These are phyloP conservation scores for Eucalyptus cladocalyx DNA, from an alignment of 345 rosid species.

Conservation along the genomic window DNA sequence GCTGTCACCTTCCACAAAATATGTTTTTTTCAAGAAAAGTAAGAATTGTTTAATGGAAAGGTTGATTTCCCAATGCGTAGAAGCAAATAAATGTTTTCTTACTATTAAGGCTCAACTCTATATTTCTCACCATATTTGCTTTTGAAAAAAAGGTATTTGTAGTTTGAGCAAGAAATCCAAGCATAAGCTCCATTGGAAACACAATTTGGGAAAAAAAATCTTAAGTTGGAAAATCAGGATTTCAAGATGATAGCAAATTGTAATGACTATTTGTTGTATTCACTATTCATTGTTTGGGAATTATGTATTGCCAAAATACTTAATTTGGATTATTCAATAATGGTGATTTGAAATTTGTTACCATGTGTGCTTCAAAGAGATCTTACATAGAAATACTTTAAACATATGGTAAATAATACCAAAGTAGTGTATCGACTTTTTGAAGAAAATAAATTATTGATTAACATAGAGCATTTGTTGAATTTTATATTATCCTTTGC, in stretches of 20 bases:
- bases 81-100: background rate
- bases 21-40: background rate
- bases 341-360: background rate
- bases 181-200: background rate
- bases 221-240: background rate
- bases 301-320: no score
- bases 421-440: background rate
- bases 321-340: background rate
- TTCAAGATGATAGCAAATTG: background rate
- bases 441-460: background rate
- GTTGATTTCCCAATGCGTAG: background rate
- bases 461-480: background rate
- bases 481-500: background rate
- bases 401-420: background rate
- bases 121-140: background rate
- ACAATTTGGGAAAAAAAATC: background rate
- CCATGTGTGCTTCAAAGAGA: background rate
- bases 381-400: background rate
- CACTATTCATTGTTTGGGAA: no score
- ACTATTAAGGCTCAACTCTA: background rate
- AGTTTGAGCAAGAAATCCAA: background rate
- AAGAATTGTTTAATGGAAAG: background rate
- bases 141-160: background rate
- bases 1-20: background rate
- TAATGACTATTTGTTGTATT: no score